Evolutionary conservation across 805 yeast genomes (phyloP), one percentile per base, ranked within the genome.

Genomic region (Candida pseudoglaebosa): DNA sequence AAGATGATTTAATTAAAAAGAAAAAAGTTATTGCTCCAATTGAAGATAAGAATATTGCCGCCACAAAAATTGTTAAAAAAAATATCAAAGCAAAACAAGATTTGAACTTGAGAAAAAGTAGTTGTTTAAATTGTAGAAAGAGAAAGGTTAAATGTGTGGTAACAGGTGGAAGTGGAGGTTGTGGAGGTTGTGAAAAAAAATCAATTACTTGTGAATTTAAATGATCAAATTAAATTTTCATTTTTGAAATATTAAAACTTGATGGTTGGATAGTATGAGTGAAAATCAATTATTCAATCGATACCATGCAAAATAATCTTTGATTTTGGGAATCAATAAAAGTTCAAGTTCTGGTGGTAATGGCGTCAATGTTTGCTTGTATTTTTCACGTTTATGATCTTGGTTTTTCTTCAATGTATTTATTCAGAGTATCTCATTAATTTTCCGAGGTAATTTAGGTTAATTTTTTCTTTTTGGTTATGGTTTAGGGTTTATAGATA

Each of bases 1-100:
- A 80, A 53, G 78, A 76, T 45, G 85, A 79, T 50, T 75, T 68
- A 48, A 39, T 47, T 14, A 61, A 62, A 43, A 62, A 57, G 48
- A 61, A 61, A 43, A 56, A 53, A 40, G n/a, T 24, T 4, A n/a
- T 14, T 19, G 8, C 8, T 24, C 40, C 12, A n/a, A n/a, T n/a
- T 18, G 18, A 20, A 20, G n/a, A 17, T 15, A 4, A 26, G 15
- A 3, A 20, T 4, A 14, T 12, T 9, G 8, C 24, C 8, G n/a
- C 24, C 6, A 19, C 29, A 12, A 17, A 17, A 32, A 40, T 48
- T n/a, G 39, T 36, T 22, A 52, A 50, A 40, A 44, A 43, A 38
- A 45, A 28, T 18, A 39, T n/a, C n/a, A n/a, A 5, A 32, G 34
- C 32, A 31, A 24, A 18, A 24, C 3, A 24, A 12, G 36, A 21